Conservation (phyloP, 352 stramenopile genomes). For the Phytophthora foliorum region DNA sequence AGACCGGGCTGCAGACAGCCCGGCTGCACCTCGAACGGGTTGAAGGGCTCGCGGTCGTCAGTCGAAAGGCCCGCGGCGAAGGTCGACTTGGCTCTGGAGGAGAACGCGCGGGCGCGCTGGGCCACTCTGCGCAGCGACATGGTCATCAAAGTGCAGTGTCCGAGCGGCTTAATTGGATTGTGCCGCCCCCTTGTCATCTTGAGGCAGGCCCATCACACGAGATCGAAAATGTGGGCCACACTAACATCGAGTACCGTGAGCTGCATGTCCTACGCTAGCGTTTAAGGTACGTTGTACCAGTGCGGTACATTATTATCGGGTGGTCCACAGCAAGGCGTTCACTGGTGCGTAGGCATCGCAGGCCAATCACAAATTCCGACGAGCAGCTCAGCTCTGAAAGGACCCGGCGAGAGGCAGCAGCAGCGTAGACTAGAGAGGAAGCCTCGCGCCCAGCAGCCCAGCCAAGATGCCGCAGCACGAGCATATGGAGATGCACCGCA, state of each 20-base stretch:
- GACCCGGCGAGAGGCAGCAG: slow-evolving; percentile 15
- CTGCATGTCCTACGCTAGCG: background rate
- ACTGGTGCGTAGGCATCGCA: slow-evolving; percentile 29
- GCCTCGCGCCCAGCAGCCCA: background rate
- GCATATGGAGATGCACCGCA: slow-evolving; percentile 99
- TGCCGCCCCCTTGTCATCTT: background rate
- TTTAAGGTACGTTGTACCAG: background rate
- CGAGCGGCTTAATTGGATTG: background rate
- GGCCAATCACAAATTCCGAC: slow-evolving; percentile 27
- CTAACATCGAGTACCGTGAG: background rate
- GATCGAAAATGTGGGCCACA: background rate
- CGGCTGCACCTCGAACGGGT: slow-evolving; percentile 61
- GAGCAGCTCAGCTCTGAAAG: slow-evolving; percentile 29
- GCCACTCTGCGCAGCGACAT: slow-evolving; percentile 32
- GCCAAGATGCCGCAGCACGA: slow-evolving; percentile 98
- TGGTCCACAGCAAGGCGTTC: slow-evolving; percentile 17
- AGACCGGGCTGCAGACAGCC: slow-evolving; percentile 67
- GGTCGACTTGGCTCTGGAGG: slow-evolving; percentile 24
- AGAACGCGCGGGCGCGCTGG: slow-evolving; percentile 17
- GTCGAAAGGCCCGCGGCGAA: slow-evolving; percentile 44
- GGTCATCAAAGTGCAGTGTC: background rate
- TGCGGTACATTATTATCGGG: background rate
- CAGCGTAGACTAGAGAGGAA: background rate
- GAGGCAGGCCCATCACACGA: background rate
- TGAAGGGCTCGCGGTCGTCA: slow-evolving; percentile 31